Conservation (phyloP, 1,139 yeast genomes). For the Kodamaea suecica region DNA sequence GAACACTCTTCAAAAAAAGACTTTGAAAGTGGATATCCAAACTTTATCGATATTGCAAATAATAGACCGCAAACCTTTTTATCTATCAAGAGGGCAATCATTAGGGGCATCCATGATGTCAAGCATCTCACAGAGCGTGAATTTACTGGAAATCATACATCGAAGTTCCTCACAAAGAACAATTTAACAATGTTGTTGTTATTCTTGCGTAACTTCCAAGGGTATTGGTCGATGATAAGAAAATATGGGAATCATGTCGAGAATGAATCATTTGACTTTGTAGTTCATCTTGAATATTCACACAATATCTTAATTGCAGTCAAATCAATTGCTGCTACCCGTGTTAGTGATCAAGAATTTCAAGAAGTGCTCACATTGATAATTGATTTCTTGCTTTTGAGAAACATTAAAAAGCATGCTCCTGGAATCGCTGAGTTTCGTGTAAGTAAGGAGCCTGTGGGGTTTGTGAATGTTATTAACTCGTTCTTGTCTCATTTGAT, state of each 20-base stretch:
- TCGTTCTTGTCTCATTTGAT: constrained; percentile 47
- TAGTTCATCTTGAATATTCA: constrained; percentile 47
- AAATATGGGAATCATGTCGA: constrained; percentile 70
- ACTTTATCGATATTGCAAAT: constrained; percentile 24
- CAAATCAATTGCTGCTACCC: constrained; percentile 39
- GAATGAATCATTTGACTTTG: constrained; percentile 49
- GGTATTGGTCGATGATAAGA: constrained; percentile 52
- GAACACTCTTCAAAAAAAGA: constrained; percentile 30
- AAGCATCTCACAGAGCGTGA: constrained; percentile 41
- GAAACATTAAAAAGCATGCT: constrained; percentile 25
- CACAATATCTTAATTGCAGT: constrained; percentile 47
- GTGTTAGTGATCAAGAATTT: constrained; percentile 19
- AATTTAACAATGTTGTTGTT: constrained; percentile 39
- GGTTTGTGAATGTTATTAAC: constrained; percentile 60
- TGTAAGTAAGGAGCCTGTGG: constrained; percentile 48
- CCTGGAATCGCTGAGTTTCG: constrained; percentile 39
- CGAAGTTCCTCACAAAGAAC: constrained; percentile 23
- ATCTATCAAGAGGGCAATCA: constrained; percentile 31
- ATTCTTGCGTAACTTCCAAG: constrained; percentile 53
- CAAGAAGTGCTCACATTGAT: constrained; percentile 21
- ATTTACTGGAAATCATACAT: constrained; percentile 19
- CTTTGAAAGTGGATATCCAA: constrained; percentile 28
- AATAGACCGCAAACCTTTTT: constrained; percentile 17
- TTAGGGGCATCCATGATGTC: constrained; percentile 40
- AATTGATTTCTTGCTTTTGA: constrained; percentile 23